Conservation (phyloP, 148 eudicot species). For the Hydrangea macrophylla region DNA sequence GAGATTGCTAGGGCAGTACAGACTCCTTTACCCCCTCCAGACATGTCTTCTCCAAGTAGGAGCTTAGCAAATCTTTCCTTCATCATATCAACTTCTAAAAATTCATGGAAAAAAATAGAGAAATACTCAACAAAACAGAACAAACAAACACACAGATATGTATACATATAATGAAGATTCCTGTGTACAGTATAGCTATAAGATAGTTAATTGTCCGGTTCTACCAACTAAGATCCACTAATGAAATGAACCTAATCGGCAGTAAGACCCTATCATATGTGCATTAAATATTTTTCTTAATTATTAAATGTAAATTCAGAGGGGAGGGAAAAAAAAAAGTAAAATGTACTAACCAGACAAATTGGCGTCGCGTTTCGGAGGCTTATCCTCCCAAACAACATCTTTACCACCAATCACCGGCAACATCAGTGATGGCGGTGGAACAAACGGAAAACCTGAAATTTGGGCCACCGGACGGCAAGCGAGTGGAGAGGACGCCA, state of each 20-base stretch:
- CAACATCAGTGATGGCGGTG: slow-evolving; percentile 14
- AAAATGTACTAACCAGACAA: slow-evolving; percentile 45
- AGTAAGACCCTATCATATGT: neutral
- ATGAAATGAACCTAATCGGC: neutral
- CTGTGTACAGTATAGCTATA: neutral
- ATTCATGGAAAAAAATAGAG: neutral
- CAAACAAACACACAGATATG: too few species aligned
- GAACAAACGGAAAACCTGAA: slow-evolving; percentile 6
- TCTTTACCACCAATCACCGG: slow-evolving; percentile 34
- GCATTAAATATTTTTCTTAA: neutral
- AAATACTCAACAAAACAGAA: neutral
- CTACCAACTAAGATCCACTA: neutral
- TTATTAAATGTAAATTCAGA: slow-evolving; percentile 5
- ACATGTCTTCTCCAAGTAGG: slow-evolving; percentile 17
- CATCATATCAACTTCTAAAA: slow-evolving; percentile 15
- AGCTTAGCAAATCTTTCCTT: slow-evolving; percentile 13
- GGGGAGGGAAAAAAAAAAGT: neutral
- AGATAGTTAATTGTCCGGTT: neutral
- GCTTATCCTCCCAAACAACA: slow-evolving; percentile 53
- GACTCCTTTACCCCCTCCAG: slow-evolving; percentile 25
- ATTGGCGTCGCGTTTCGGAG: slow-evolving; percentile 32
- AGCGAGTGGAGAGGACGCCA: slow-evolving; percentile 16
- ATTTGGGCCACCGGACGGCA: neutral
- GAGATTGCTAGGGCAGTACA: slow-evolving; percentile 15
- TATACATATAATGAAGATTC: too few species aligned